Evolutionary conservation across 2,329 filamentous ascomycete genomes (phyloP).

Genomic region (Ophiostoma himal-ulmi): DNA sequence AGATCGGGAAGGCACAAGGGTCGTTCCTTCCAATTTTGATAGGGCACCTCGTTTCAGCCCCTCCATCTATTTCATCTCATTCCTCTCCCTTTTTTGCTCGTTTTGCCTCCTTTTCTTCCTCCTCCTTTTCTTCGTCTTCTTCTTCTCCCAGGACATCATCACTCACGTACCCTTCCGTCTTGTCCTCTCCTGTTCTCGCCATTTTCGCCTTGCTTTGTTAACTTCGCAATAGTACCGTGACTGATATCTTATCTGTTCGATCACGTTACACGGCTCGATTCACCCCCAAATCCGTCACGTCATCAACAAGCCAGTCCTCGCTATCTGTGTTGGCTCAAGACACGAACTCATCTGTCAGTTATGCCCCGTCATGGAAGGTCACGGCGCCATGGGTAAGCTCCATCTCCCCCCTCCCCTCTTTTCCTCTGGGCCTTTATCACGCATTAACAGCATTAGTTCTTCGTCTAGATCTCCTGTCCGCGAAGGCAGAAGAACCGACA

Average conservation of each 20-base stretch:
- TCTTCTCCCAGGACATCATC: neutral
- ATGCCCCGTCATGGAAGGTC: constrained; percentile 12
- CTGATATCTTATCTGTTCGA: neutral
- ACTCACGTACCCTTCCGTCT: neutral
- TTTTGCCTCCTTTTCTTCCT: neutral
- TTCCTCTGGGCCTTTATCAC: neutral
- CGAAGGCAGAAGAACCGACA: neutral
- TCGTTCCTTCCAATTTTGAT: constrained; percentile 6
- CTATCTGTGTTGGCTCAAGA: neutral
- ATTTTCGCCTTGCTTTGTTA: neutral
- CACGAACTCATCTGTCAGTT: neutral
- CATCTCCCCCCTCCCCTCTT: too few relatives aligned
- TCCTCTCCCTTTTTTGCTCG: neutral
- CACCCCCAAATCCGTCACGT: neutral
- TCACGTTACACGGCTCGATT: neutral
- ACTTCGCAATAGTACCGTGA: neutral
- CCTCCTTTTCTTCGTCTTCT: neutral
- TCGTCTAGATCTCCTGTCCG: neutral
- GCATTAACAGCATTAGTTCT: neutral
- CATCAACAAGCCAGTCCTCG: neutral
- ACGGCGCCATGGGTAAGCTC: constrained; percentile 18
- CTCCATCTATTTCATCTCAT: neutral
- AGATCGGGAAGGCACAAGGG: constrained; percentile 9
- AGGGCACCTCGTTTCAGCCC: neutral
- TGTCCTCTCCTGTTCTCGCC: neutral